A percentile compares a stretch with the other conserved stretches of the same genome.
These are phyloP conservation scores for Rhododendron molle DNA, from an alignment of 148 eudicot species.

Conservation along the genomic window DNA sequence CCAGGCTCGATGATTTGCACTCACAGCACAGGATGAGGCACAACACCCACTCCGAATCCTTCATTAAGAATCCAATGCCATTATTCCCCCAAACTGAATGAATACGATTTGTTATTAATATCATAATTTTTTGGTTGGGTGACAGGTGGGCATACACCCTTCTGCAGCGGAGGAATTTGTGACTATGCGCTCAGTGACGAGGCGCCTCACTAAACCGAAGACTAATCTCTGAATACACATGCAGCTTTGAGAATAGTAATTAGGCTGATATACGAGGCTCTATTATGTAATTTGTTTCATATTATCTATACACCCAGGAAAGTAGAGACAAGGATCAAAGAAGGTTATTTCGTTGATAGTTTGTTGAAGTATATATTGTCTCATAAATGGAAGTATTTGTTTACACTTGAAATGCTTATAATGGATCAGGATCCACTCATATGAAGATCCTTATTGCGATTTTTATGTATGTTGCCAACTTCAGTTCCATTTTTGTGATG, in stretches of 20 bases:
- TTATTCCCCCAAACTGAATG: not conserved
- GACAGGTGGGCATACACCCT: constrained; percentile 87
- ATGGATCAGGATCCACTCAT: no score
- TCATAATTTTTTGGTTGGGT: not conserved
- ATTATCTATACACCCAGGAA: not conserved
- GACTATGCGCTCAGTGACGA: constrained; percentile 71
- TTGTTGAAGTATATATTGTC: no score
- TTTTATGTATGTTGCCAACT: no score
- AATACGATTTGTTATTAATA: not conserved
- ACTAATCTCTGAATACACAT: constrained; percentile 49
- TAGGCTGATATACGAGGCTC: not conserved
- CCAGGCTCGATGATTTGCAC: not conserved
- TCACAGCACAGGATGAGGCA: not conserved
- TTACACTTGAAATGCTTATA: no score
- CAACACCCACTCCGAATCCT: not conserved
- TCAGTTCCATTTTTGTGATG: not conserved
- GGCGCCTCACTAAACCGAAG: constrained; percentile 63
- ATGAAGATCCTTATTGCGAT: no score
- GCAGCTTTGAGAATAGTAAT: not conserved
- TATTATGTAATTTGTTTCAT: not conserved
- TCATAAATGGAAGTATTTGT: no score
- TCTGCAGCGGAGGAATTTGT: constrained; percentile 93
- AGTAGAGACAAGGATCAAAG: no score
- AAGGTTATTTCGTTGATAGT: no score
- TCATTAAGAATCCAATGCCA: not conserved